Conservation (phyloP, 2,329 filamentous ascomycete genomes). For the Neobulgaria alba region DNA sequence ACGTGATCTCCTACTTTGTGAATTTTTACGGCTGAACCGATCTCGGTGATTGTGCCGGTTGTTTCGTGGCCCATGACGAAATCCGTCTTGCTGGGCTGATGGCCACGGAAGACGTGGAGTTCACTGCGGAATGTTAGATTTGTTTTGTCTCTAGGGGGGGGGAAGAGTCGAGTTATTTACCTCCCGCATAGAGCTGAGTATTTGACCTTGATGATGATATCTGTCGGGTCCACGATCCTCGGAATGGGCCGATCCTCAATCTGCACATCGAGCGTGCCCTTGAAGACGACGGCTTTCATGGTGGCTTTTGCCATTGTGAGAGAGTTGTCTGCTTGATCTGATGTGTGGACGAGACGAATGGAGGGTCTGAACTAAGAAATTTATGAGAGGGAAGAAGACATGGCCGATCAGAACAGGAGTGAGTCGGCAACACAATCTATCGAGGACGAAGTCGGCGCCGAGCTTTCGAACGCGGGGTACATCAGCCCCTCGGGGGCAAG, state of each 20-base stretch:
- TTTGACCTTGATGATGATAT: slow-evolving; percentile 75
- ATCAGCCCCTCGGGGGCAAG: too few relatives aligned
- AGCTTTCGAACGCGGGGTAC: too few relatives aligned
- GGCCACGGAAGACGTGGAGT: slow-evolving; percentile 77
- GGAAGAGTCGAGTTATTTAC: slow-evolving; percentile 39
- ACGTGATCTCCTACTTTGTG: slow-evolving; percentile 68
- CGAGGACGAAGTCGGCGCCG: too few relatives aligned
- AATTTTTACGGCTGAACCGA: slow-evolving; percentile 58
- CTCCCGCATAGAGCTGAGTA: slow-evolving; percentile 83
- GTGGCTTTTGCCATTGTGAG: slow-evolving; percentile 32
- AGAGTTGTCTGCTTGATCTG: background rate
- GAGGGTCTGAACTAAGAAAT: background rate
- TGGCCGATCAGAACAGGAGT: background rate
- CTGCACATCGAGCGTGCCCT: slow-evolving; percentile 39
- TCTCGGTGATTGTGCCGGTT: slow-evolving; percentile 62
- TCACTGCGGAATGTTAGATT: slow-evolving; percentile 44
- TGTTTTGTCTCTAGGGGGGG: background rate
- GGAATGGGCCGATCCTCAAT: slow-evolving; percentile 75
- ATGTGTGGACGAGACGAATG: too few relatives aligned
- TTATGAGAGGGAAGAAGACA: background rate
- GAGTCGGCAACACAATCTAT: too few relatives aligned
- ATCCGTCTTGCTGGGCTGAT: slow-evolving; percentile 58
- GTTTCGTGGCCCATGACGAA: slow-evolving; percentile 77
- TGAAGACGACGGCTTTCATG: slow-evolving; percentile 68
- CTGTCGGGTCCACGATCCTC: slow-evolving; percentile 58